phyloP scores from a whole-genome alignment of 2,329 filamentous ascomycete genomes.

The Achaetomium macrosporum region DNA sequence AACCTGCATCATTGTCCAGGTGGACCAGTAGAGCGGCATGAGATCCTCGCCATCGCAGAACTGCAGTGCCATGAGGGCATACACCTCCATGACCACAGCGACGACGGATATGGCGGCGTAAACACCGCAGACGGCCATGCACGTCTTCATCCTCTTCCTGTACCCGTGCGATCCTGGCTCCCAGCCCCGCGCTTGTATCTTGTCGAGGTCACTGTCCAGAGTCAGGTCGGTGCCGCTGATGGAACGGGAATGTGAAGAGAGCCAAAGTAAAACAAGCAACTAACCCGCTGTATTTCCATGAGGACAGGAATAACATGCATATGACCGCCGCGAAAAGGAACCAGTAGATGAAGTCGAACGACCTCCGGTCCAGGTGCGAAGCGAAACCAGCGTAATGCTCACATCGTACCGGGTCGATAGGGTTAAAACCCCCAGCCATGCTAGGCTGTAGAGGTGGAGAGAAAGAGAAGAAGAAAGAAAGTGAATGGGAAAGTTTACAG shows the following conservation, averaged over 20 bases:
- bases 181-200: conserved; percentile 7
- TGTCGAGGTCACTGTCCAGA: conserved; percentile 31
- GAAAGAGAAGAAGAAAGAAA: not conserved
- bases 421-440: conserved; percentile 34
- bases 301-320: conserved; percentile 33
- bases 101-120: conserved; percentile 42
- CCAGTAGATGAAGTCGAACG: conserved; percentile 39
- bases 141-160: conserved; percentile 33
- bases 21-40: conserved; percentile 55
- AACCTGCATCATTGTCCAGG: conserved; percentile 55
- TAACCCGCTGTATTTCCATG: conserved; percentile 34
- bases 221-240: conserved; percentile 1
- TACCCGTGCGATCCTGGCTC: conserved; percentile 29
- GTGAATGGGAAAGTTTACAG: not conserved
- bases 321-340: conserved; percentile 35
- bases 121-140: conserved; percentile 38
- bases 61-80: conserved; percentile 46
- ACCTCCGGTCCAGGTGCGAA: conserved; percentile 29
- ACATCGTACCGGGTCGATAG: conserved; percentile 31
- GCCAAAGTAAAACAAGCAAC: conserved; percentile 1
- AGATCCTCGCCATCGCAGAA: conserved; percentile 57
- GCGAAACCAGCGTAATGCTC: conserved; percentile 37
- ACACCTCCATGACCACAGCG: conserved; percentile 50
- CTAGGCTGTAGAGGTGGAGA: conserved; percentile 1
- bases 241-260: not conserved